Percentiles rank a stretch among this genome's conserved stretches.
These are phyloP conservation scores for Ceriops zippeliana DNA, from an alignment of 345 rosid genomes.

Conservation along the genomic window DNA sequence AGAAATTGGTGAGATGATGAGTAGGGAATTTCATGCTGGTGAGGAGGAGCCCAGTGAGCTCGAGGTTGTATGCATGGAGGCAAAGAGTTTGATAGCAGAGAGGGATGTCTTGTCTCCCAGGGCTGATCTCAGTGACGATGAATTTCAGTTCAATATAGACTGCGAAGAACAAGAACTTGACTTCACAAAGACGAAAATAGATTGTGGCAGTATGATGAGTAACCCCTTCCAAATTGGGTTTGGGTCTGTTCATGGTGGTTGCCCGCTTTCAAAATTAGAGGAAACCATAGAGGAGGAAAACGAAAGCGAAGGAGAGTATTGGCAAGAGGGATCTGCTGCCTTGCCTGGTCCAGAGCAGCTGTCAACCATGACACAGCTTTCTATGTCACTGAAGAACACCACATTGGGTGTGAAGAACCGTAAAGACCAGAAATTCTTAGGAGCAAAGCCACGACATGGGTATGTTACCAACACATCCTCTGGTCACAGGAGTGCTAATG, in stretches of 20 bases:
- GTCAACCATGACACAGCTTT: slow-evolving; percentile 57
- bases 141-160: slow-evolving; percentile 74
- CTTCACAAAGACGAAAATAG: slow-evolving; percentile 41
- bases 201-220: slow-evolving; percentile 37
- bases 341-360: slow-evolving; percentile 32
- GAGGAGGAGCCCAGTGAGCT: slow-evolving; percentile 98
- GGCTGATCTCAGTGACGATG: slow-evolving; percentile 55
- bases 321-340: slow-evolving; percentile 28
- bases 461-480: slow-evolving; percentile 50
- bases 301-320: slow-evolving; percentile 57
- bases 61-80: slow-evolving; percentile 85
- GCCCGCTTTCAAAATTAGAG: slow-evolving; percentile 64
- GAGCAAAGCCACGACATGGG: slow-evolving; percentile 49
- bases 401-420: slow-evolving; percentile 49
- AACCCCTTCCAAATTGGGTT: slow-evolving; percentile 45
- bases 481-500: slow-evolving; percentile 88
- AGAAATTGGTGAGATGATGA: slow-evolving; percentile 99
- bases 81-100: slow-evolving; percentile 63
- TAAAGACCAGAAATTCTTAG: slow-evolving; percentile 37
- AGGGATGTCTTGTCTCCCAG: slow-evolving; percentile 57
- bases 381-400: slow-evolving; percentile 65
- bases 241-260: slow-evolving; percentile 47
- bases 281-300: slow-evolving; percentile 77
- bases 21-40: slow-evolving; percentile 72
- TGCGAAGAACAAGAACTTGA: slow-evolving; percentile 55